A percentile compares a stretch with the other conserved stretches of the same genome.
Evolutionary conservation across 352 stramenopile species (phyloP).

Genomic region (Phytophthora sp.): DNA sequence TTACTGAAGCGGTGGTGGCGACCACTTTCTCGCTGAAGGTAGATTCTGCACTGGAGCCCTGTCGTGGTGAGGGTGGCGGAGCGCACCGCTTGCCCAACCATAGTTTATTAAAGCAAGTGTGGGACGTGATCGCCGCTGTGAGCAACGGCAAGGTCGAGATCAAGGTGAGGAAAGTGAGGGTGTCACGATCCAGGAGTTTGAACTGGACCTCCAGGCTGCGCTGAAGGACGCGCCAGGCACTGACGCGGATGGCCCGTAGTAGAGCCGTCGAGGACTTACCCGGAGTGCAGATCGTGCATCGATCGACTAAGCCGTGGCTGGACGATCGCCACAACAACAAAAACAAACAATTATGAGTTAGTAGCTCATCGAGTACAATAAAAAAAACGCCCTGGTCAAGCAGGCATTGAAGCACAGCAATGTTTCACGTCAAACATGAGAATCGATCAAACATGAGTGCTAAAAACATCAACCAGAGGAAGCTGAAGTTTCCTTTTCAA

Average conservation of each 20-base stretch:
- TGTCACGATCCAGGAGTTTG: constrained; percentile 81
- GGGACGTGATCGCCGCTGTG: constrained; percentile 72
- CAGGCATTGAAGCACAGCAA: constrained; percentile 17
- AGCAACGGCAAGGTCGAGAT: constrained; percentile 74
- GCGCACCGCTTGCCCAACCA: constrained; percentile 76
- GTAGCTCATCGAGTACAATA: constrained; percentile 46
- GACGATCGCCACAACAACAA: constrained; percentile 5
- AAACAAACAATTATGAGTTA: constrained; percentile 36
- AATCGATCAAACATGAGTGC: no score
- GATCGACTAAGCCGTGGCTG: constrained; percentile 18
- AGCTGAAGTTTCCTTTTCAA: no score
- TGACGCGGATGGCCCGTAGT: constrained; percentile 42
- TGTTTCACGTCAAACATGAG: not conserved
- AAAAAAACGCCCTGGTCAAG: constrained; percentile 21
- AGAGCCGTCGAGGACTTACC: constrained; percentile 47
- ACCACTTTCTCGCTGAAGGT: constrained; percentile 73
- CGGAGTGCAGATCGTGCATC: constrained; percentile 52
- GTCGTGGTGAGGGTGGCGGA: constrained; percentile 41
- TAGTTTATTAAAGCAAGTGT: constrained; percentile 88
- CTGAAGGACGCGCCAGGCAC: constrained; percentile 23
- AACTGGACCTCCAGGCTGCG: constrained; percentile 55
- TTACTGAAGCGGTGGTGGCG: constrained; percentile 12
- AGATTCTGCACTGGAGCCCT: constrained; percentile 55
- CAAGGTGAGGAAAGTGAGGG: constrained; percentile 76
- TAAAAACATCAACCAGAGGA: no score